Evolutionary conservation across 331 rosid species (phyloP), one percentile per base, ranked within the genome.

Genomic region (Malus hybrid): DNA sequence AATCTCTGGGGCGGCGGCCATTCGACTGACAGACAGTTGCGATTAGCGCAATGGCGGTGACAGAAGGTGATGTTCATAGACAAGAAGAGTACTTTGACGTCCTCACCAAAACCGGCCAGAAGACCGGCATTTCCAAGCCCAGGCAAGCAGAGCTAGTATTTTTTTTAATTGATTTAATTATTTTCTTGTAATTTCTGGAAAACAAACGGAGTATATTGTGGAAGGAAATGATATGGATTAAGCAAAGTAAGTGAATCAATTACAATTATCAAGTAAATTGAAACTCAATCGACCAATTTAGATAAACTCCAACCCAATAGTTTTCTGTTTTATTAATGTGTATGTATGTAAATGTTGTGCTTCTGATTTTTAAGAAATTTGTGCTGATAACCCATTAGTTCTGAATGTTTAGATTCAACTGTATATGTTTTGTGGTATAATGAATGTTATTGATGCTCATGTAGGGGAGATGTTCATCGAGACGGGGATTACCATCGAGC

Each of bases 401-500:
- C 46, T 42, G 4, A 42, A 42, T 42, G 0, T 42, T 42, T 42
- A 42, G 46, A 42, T 42, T 42, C 46, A 42, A 42, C 46, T 42
- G 46, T 42, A 10, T 46, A 36, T 33, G 44, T 57, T 34, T 20
- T 32, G 22, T 59, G 52, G 22, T 10, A 34, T 60, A 48, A 18
- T 50, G 74, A 50, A 29, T 63, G 44, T 32, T 16, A 0, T 44
- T 42, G 64, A 46, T 54, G 64, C 9, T 34, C 33, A 1, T 81
- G 57, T 72, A 93, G 99, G 80, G 82, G 88, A 33, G 84, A 79
- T 52, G 92, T 94, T 80, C 99, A 90, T 86, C 88, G 92, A 65
- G 96, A 94, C 64, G 99, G 99, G 66, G 97, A 92, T 80, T 94
- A 92, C 86, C 99, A 94, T 77, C 84, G 97, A 60, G 93, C 92